A percentile compares a stretch with the other conserved stretches of the same genome.
Evolutionary conservation across 371 early-diverging fungal species (phyloP).

Genomic region (Mucor velutinosus): DNA sequence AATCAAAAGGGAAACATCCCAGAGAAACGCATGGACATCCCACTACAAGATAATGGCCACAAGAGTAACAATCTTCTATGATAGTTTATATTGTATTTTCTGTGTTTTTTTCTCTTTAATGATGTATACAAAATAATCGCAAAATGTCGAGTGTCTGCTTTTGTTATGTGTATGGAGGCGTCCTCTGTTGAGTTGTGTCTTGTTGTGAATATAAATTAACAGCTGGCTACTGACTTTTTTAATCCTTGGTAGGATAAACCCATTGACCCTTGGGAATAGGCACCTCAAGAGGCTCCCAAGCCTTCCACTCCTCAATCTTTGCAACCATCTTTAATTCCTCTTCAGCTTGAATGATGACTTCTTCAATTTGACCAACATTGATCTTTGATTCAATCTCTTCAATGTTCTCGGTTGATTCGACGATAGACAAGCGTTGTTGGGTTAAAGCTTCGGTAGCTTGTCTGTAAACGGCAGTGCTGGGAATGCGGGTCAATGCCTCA

Average conservation of each 20-base stretch:
- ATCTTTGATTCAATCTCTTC: conserved; percentile 76
- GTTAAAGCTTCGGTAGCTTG: conserved; percentile 83
- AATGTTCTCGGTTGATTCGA: conserved; percentile 72
- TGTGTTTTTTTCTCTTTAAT: neutral
- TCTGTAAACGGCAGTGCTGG: conserved; percentile 79
- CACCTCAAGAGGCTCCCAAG: conserved; percentile 80
- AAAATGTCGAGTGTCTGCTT: neutral
- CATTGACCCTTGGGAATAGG: conserved; percentile 84
- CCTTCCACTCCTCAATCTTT: conserved; percentile 89
- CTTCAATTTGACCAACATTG: conserved; percentile 88
- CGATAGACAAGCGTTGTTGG: conserved; percentile 72
- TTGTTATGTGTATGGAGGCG: neutral
- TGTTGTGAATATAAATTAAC: neutral
- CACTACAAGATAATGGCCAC: neutral
- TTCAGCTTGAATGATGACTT: conserved; percentile 85
- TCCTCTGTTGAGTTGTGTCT: neutral
- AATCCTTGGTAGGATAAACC: conserved; percentile 59
- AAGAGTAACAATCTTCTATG: neutral
- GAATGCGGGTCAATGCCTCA: conserved; percentile 71
- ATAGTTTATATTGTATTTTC: neutral
- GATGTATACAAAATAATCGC: conserved; percentile 3
- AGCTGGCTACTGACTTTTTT: conserved; percentile 3
- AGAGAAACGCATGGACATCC: neutral
- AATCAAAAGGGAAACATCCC: neutral
- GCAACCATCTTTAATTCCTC: conserved; percentile 80